These are phyloP conservation scores for Nakazawaea anatomiae DNA, from an alignment of 805 yeast genomes.

Conservation along the genomic window DNA sequence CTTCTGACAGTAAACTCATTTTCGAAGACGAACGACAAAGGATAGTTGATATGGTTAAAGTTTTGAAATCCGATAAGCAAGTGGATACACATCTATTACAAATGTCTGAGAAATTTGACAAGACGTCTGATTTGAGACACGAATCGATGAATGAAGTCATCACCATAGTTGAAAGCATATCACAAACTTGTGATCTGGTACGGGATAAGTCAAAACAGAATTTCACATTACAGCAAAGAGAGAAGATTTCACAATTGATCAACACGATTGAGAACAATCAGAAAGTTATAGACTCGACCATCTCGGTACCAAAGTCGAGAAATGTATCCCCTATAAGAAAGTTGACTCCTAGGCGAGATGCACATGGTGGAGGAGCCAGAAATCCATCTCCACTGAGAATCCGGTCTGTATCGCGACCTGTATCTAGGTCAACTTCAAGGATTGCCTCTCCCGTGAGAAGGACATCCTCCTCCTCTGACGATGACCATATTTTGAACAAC, in stretches of 20 bases:
- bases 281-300: background rate
- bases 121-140: background rate
- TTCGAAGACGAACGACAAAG: constrained; percentile 4
- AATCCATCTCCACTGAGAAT: background rate
- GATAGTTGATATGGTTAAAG: background rate
- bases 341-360: background rate
- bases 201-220: background rate
- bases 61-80: background rate
- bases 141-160: background rate
- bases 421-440: constrained; percentile 2
- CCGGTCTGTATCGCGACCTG: background rate
- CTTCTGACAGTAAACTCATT: constrained; percentile 1
- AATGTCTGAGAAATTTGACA: background rate
- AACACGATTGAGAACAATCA: constrained; percentile 2
- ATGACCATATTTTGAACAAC: background rate
- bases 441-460: background rate
- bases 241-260: constrained; percentile 3
- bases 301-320: background rate
- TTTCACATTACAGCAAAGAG: background rate
- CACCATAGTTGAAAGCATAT: background rate
- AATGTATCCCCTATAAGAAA: constrained; percentile 4
- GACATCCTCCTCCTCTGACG: background rate
- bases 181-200: background rate
- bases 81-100: background rate
- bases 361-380: background rate